Evolutionary conservation across 768 basidiomycete species (phyloP).

Genomic region (Pleurotus sapidus): DNA sequence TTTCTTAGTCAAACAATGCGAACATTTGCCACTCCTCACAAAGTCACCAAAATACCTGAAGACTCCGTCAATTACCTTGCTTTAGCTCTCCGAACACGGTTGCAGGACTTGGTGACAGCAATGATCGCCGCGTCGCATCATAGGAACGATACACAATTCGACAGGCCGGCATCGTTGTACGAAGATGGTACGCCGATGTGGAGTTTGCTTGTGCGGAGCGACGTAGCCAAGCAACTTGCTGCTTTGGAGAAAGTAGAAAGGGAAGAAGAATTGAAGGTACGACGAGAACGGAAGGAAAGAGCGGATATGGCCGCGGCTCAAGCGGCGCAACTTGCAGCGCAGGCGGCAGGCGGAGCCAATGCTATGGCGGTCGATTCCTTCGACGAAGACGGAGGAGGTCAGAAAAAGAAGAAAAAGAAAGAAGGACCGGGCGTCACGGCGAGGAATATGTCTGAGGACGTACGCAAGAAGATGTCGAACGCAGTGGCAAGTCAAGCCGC

Average conservation of each 20-base stretch:
- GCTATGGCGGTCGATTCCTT: slow-evolving; percentile 20
- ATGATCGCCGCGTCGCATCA: slow-evolving; percentile 71
- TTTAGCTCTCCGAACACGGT: slow-evolving; percentile 70
- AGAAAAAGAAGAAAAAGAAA: slow-evolving; percentile 80
- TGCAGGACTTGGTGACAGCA: slow-evolving; percentile 63
- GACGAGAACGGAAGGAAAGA: slow-evolving; percentile 78
- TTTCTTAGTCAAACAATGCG: slow-evolving; percentile 68
- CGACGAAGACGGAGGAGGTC: slow-evolving; percentile 49
- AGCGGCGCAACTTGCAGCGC: slow-evolving; percentile 58
- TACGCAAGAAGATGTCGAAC: slow-evolving; percentile 89
- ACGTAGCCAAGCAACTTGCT: slow-evolving; percentile 75
- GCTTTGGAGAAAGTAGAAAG: slow-evolving; percentile 76
- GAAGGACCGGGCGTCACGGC: slow-evolving; percentile 84
- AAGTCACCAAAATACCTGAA: slow-evolving; percentile 63
- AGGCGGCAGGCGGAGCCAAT: slow-evolving; percentile 39
- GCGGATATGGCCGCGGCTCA: slow-evolving; percentile 71
- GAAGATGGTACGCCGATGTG: slow-evolving; percentile 77
- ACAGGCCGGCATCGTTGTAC: slow-evolving; percentile 63
- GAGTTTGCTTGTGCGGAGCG: slow-evolving; percentile 72
- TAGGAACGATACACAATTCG: slow-evolving; percentile 69
- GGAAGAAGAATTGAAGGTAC: slow-evolving; percentile 76
- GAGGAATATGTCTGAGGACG: slow-evolving; percentile 88
- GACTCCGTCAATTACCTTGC: slow-evolving; percentile 78
- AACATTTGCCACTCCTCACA: slow-evolving; percentile 62
- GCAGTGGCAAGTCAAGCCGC: slow-evolving; percentile 86